Evolutionary conservation across 2,329 filamentous ascomycete genomes (phyloP), one percentile per base, ranked within the genome.

Genomic region (Trichophyton benhamiae): DNA sequence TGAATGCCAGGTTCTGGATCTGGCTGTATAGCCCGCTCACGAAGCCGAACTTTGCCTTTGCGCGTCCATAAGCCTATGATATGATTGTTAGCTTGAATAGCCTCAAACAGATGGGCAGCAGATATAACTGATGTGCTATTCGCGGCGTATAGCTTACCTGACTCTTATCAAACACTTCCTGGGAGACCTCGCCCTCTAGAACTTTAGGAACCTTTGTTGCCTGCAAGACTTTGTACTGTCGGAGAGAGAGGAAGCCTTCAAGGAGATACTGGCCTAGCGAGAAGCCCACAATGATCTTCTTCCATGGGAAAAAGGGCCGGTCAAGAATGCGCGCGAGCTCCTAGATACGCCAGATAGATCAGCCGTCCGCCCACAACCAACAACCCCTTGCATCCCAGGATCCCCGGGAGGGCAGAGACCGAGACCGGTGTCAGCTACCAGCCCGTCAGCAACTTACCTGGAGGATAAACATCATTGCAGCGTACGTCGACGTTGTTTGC

Each of bases 271-370:
- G 90, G 64, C 88, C 90, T 69, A 97, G 74, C 33, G 91, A 95
- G 79, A 99, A 99, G 70, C 91, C 89, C 68, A 97, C 83, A 70
- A 99, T 91, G 69, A 99, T 85, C 74, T 85, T 88, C 84, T 96
- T 99, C 94, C 94, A 99, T 61, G 94, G 92, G 79, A 97, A 96
- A 71, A 89, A 80, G 62, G 92, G 91, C 71, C 89, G 85, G 79
- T 99, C 94, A 70, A 97, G 87, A 75, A 88, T 86, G 75, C 84
- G 84, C 72, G 90, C 89, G 68, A 97, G 85, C 79, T 83, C 79
- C 80, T 84, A 64, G 25, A 17, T 25, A 52, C 41, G 36, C 6
- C 25, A 7, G 20, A 38, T 33, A 33, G 53, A 52, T 52, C 20
- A 52, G 46, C 46, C 46, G 25, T 27, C 20, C 13, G 25, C 1